Evolutionary conservation across 164 flowering plant species (phyloP).

Genomic region (Magnolia kwangsiensis): DNA sequence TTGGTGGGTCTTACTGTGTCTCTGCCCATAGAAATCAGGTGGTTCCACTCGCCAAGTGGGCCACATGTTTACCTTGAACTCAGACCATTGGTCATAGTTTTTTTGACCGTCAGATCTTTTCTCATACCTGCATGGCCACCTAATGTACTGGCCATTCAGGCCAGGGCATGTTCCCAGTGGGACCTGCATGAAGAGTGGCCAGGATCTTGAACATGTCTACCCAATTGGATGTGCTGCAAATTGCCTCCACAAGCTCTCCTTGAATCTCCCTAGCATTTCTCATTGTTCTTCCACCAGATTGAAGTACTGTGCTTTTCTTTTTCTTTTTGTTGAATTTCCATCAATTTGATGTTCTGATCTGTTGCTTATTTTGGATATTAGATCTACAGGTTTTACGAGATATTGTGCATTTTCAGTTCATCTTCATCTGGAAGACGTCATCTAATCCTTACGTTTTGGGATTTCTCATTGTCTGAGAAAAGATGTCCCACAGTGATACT

Average conservation of each 20-base stretch:
- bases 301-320: background rate
- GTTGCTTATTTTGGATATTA: background rate
- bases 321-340: background rate
- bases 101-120: too few relatives aligned
- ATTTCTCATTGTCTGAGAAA: background rate
- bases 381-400: background rate
- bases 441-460: background rate
- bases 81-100: background rate
- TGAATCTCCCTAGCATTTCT: background rate
- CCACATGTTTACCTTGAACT: background rate
- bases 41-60: too few relatives aligned
- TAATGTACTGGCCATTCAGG: too few relatives aligned
- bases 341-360: background rate
- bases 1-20: too few relatives aligned
- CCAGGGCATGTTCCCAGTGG: background rate
- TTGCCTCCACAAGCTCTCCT: background rate
- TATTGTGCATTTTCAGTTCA: background rate
- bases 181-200: background rate
- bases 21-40: too few relatives aligned
- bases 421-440: background rate
- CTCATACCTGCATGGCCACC: too few relatives aligned
- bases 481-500: constrained; percentile 70
- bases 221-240: background rate
- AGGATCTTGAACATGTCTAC: background rate
- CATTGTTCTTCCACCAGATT: background rate